Evolutionary conservation across 495 filamentous ascomycete species (phyloP).

Genomic region (Chaetomium cochliodes): DNA sequence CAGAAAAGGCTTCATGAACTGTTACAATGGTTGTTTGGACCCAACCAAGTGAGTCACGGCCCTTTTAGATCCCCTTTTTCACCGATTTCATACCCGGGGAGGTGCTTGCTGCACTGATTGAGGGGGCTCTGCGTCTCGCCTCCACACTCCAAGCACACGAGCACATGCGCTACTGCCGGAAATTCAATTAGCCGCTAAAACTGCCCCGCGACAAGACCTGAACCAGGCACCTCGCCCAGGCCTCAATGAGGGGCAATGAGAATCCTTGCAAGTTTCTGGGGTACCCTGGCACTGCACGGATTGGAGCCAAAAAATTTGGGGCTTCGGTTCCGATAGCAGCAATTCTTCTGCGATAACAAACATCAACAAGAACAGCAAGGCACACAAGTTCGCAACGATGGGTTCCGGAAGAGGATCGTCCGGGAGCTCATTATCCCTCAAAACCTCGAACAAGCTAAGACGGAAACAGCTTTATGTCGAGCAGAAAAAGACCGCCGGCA

Average conservation of each 20-base stretch:
- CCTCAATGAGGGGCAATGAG: slow-evolving; percentile 20
- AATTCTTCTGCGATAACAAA: slow-evolving; percentile 6
- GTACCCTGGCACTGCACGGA: slow-evolving; percentile 23
- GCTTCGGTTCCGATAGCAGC: slow-evolving; percentile 1
- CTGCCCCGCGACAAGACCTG: slow-evolving; percentile 25
- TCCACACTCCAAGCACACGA: slow-evolving; percentile 11
- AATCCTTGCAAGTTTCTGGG: slow-evolving; percentile 16
- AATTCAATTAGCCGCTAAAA: slow-evolving; percentile 32
- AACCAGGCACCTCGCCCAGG: neutral
- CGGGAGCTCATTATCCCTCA: slow-evolving; percentile 32
- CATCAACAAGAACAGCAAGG: neutral
- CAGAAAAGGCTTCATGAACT: slow-evolving; percentile 32
- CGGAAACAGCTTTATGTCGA: slow-evolving; percentile 72
- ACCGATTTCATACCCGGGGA: slow-evolving; percentile 19
- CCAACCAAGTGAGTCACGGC: slow-evolving; percentile 36
- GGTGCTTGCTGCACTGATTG: slow-evolving; percentile 18
- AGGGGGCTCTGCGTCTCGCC: slow-evolving; percentile 9
- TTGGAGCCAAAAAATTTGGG: slow-evolving; percentile 18
- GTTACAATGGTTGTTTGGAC: slow-evolving; percentile 14
- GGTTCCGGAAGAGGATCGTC: slow-evolving; percentile 22
- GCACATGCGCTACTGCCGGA: slow-evolving; percentile 13
- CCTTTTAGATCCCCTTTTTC: slow-evolving; percentile 24
- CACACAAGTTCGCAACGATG: slow-evolving; percentile 22
- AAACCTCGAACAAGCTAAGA: slow-evolving; percentile 65
- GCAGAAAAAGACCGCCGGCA: slow-evolving; percentile 71